Evolutionary conservation across 192 early-diverging fungal genomes (phyloP).

Genomic region (Umbelopsis ramanniana): DNA sequence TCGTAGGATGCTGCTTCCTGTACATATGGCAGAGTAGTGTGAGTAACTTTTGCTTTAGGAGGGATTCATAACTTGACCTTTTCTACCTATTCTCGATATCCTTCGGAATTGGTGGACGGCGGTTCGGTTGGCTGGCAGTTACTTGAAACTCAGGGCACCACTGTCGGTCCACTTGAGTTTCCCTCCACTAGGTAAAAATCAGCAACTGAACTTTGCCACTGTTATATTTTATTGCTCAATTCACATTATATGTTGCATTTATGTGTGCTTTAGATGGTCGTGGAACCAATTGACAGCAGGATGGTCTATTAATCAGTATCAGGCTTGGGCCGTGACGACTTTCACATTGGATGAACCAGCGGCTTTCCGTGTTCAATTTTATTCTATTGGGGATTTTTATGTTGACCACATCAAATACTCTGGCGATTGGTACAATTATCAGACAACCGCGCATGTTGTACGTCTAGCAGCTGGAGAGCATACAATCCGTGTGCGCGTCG

Average conservation of each 20-base stretch:
- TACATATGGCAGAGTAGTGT: not conserved
- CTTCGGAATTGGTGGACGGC: constrained; percentile 68
- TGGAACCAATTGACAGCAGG: constrained; percentile 40
- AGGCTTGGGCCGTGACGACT: constrained; percentile 50
- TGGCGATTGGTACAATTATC: constrained; percentile 71
- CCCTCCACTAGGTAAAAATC: constrained; percentile 44
- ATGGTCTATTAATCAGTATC: constrained; percentile 57
- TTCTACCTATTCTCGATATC: constrained; percentile 50
- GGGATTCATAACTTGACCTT: constrained; percentile 65
- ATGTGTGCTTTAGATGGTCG: constrained; percentile 23
- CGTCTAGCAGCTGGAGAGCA: constrained; percentile 56
- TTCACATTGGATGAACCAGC: constrained; percentile 30
- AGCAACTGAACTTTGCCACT: no score
- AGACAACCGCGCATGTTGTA: constrained; percentile 47
- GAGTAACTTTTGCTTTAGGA: constrained; percentile 43
- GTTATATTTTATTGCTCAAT: no score
- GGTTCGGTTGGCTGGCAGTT: constrained; percentile 64
- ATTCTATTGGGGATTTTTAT: constrained; percentile 67
- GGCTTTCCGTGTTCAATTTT: constrained; percentile 45
- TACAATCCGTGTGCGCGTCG: constrained; percentile 55
- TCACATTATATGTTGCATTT: not conserved
- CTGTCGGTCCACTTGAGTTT: constrained; percentile 57
- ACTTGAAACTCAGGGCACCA: constrained; percentile 48
- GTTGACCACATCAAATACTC: constrained; percentile 59
- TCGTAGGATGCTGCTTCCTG: not conserved